Percentiles rank a stretch among this genome's conserved stretches.
phyloP scores from a whole-genome alignment of 352 stramenopile species.

The Phytophthora citricola region DNA sequence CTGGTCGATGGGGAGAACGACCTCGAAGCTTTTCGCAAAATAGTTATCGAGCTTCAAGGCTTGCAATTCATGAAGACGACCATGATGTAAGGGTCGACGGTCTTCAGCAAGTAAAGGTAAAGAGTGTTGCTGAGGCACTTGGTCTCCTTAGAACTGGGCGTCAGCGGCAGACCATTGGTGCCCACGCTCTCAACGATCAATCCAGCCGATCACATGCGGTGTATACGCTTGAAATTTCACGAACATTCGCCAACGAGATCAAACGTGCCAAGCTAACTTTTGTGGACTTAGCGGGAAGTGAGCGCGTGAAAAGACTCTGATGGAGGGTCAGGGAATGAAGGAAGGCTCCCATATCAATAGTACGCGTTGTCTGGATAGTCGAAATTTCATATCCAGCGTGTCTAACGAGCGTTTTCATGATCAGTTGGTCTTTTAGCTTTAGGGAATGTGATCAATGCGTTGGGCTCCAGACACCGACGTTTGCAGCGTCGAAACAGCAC shows the following conservation, averaged over 20 bases:
- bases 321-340: conserved; percentile 85
- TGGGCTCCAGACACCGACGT: conserved; percentile 62
- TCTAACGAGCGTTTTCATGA: background rate
- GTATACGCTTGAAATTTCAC: conserved; percentile 81
- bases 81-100: conserved; percentile 75
- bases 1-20: conserved; percentile 53
- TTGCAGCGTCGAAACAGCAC: conserved; percentile 40
- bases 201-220: conserved; percentile 88
- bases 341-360: conserved; percentile 89
- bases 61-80: conserved; percentile 53
- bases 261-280: conserved; percentile 65
- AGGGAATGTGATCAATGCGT: conserved; percentile 87
- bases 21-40: conserved; percentile 35
- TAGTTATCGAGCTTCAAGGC: conserved; percentile 32
- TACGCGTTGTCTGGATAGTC: conserved; percentile 5
- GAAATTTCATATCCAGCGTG: background rate
- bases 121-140: conserved; percentile 53
- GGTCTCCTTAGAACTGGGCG: conserved; percentile 70
- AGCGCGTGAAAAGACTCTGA: conserved; percentile 82
- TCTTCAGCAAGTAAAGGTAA: conserved; percentile 67
- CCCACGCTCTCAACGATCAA: conserved; percentile 80
- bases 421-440: conserved; percentile 74
- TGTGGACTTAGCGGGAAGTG: conserved; percentile 86
- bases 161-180: conserved; percentile 72
- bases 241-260: conserved; percentile 23